Percentiles rank a stretch among this genome's conserved stretches.
Evolutionary conservation across 495 filamentous ascomycete genomes (phyloP).

Genomic region (Neurospora tetraspora): DNA sequence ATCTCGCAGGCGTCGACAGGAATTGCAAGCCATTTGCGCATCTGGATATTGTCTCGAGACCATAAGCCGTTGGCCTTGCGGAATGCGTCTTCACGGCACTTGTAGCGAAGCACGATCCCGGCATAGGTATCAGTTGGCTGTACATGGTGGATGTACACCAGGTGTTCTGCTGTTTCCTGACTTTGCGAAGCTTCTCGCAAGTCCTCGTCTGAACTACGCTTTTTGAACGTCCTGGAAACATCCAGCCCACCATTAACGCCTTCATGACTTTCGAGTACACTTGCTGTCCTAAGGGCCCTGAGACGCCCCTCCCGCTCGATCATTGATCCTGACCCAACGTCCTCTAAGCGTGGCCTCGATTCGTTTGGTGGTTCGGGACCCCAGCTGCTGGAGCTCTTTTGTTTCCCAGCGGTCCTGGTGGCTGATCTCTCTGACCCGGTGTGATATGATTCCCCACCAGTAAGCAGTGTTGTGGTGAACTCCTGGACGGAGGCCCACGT

Average conservation of each 20-base stretch:
- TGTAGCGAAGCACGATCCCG: constrained; percentile 82
- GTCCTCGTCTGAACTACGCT: constrained; percentile 43
- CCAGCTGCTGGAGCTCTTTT: constrained; percentile 18
- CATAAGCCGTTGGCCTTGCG: constrained; percentile 85
- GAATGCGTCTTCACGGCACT: constrained; percentile 68
- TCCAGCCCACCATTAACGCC: constrained; percentile 39
- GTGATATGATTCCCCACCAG: constrained; percentile 19
- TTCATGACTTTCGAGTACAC: constrained; percentile 42
- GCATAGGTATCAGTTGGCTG: constrained; percentile 73
- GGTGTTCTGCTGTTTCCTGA: constrained; percentile 47
- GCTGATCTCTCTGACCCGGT: constrained; percentile 1
- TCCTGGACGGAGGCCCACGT: constrained; percentile 38
- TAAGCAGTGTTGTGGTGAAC: constrained; percentile 33
- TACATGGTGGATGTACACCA: constrained; percentile 89
- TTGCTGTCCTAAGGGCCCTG: constrained; percentile 36
- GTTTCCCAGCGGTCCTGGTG: constrained; percentile 7
- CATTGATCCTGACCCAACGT: constrained; percentile 39
- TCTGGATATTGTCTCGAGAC: constrained; percentile 83
- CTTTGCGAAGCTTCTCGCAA: constrained; percentile 13
- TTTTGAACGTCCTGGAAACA: constrained; percentile 39
- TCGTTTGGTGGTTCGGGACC: constrained; percentile 29
- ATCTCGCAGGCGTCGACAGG: constrained; percentile 85
- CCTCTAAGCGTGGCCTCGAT: constrained; percentile 25
- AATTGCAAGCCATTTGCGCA: constrained; percentile 66
- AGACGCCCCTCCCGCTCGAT: constrained; percentile 38